Conservation (phyloP, 1,284 basidiomycete genomes). For the Tilletia indica region DNA sequence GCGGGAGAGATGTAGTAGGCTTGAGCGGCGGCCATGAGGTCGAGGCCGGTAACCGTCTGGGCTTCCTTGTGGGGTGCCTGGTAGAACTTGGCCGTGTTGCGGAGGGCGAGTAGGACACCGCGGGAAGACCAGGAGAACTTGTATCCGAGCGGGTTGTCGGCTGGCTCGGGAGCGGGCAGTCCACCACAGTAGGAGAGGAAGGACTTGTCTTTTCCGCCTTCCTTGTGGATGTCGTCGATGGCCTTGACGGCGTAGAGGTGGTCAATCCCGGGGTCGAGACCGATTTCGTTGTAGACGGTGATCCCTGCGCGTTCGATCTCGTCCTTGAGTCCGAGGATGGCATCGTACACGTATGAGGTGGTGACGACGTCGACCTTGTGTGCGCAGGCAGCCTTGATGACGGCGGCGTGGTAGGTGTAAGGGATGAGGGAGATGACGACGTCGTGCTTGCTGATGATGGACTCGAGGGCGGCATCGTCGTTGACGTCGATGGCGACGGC, state of each 20-base stretch:
- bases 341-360: slow-evolving; percentile 90
- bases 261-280: slow-evolving; percentile 94
- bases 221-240: too few relatives aligned
- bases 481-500: slow-evolving; percentile 82
- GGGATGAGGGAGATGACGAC: slow-evolving; percentile 96
- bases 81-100: slow-evolving; percentile 81
- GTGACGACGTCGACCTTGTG: slow-evolving; percentile 93
- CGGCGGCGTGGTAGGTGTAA: slow-evolving; percentile 84
- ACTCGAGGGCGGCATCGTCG: slow-evolving; percentile 71
- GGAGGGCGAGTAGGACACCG: slow-evolving; percentile 88
- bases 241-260: slow-evolving; percentile 93
- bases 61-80: slow-evolving; percentile 39
- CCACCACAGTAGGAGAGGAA: slow-evolving; percentile 98
- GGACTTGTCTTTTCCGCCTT: slow-evolving; percentile 84
- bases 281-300: slow-evolving; percentile 96
- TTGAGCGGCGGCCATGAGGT: slow-evolving; percentile 64
- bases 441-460: slow-evolving; percentile 78
- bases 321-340: slow-evolving; percentile 82
- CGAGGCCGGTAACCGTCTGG: slow-evolving; percentile 47
- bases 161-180: slow-evolving; percentile 83
- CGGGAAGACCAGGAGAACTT: slow-evolving; percentile 99
- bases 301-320: slow-evolving; percentile 85
- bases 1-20: slow-evolving; percentile 95
- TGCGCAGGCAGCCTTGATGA: slow-evolving; percentile 94
- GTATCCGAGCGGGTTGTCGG: slow-evolving; percentile 95